Conservation (phyloP, 345 rosid species). For the Carallia pectinifolia region DNA sequence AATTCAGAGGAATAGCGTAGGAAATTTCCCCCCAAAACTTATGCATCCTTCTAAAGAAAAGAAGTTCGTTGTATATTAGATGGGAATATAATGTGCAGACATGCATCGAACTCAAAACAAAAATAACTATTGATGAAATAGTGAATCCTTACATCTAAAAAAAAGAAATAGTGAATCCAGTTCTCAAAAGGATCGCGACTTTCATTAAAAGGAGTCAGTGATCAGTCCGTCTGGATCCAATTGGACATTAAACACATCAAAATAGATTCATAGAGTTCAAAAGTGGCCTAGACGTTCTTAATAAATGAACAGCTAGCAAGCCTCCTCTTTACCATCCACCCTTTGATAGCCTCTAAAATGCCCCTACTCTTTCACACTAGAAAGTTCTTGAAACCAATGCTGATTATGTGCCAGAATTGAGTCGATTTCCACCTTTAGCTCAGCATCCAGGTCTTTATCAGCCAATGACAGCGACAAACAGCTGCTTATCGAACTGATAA, state of each 20-base stretch:
- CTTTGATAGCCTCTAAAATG: constrained; percentile 10
- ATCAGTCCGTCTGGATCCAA: constrained; percentile 8
- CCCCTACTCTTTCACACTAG: constrained; percentile 23
- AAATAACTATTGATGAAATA: background rate
- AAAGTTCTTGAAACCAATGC: constrained; percentile 24
- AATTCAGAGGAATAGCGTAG: no score
- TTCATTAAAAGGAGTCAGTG: constrained; percentile 15
- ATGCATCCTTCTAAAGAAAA: no score
- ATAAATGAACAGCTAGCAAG: constrained; percentile 17
- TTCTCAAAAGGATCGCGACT: constrained; percentile 6
- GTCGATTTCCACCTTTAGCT: constrained; percentile 21
- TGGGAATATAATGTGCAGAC: background rate
- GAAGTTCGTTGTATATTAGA: no score
- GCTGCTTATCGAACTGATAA: constrained; percentile 10
- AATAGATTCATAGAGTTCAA: background rate
- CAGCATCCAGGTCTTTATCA: constrained; percentile 6
- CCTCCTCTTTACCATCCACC: constrained; percentile 26
- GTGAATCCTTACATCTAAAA: background rate
- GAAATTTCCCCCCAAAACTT: no score
- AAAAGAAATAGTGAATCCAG: background rate
- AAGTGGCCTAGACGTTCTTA: background rate
- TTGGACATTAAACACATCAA: background rate
- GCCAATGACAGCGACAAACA: constrained; percentile 1
- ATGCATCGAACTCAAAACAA: background rate
- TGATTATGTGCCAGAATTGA: constrained; percentile 20